Conservation (phyloP, 306 rosid species). For the Coriaria nepalensis region DNA sequence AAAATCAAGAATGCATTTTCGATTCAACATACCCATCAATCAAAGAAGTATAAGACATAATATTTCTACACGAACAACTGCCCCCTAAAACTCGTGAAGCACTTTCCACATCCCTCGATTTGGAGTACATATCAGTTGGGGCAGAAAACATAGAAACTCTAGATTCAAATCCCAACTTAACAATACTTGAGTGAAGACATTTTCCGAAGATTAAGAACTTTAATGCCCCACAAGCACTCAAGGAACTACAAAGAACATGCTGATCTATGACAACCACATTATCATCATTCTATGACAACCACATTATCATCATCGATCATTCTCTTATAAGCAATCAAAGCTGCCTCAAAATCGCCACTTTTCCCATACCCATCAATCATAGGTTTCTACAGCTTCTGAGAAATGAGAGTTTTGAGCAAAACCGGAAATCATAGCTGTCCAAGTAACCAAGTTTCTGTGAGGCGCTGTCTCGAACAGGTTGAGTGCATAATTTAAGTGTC, state of each 20-base stretch:
- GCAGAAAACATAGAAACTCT: conserved; percentile 31
- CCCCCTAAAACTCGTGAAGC: conserved; percentile 30
- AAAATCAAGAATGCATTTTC: conserved; percentile 30
- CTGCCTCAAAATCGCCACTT: conserved; percentile 31
- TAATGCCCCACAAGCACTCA: conserved; percentile 29
- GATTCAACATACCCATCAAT: conserved; percentile 35
- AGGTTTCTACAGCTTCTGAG: conserved; percentile 19
- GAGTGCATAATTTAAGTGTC: conserved; percentile 22
- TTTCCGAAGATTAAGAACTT: conserved; percentile 25
- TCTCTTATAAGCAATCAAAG: conserved; percentile 31
- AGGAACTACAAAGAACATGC: conserved; percentile 35
- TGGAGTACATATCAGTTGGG: conserved; percentile 33
- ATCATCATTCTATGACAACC: conserved; percentile 25
- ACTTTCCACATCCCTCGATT: conserved; percentile 33
- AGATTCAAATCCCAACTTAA: conserved; percentile 35
- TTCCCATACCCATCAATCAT: conserved; percentile 49
- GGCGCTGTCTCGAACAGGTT: conserved; percentile 39
- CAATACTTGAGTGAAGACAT: conserved; percentile 33
- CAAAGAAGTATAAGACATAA: conserved; percentile 37
- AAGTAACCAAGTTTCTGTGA: conserved; percentile 40
- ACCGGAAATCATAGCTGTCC: conserved; percentile 44
- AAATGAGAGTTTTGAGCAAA: conserved; percentile 32
- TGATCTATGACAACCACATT: conserved; percentile 20
- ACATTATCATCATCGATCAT: conserved; percentile 24
- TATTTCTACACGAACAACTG: conserved; percentile 19